phyloP scores from a whole-genome alignment of 495 filamentous ascomycete species.

The Pseudomonodictys pantanalensis region DNA sequence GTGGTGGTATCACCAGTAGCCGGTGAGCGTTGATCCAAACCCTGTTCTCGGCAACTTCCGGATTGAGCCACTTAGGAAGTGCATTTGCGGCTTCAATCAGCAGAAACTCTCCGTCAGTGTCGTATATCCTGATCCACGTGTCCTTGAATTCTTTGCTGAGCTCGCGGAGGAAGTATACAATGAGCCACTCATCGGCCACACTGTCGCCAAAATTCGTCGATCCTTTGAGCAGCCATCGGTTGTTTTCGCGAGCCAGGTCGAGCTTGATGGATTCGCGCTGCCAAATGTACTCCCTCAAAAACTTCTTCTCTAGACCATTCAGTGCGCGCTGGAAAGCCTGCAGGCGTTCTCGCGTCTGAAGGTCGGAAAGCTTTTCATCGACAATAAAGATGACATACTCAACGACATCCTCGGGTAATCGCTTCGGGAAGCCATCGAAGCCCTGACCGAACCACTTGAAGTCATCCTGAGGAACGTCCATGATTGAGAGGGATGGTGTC shows the following conservation, averaged over 20 bases:
- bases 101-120: slow-evolving; percentile 92
- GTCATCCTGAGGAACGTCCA: slow-evolving; percentile 35
- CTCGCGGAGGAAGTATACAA: slow-evolving; percentile 86
- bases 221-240: slow-evolving; percentile 57
- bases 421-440: slow-evolving; percentile 66
- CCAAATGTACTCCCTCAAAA: slow-evolving; percentile 89
- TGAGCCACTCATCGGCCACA: slow-evolving; percentile 94
- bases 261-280: slow-evolving; percentile 77
- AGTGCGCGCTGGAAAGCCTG: slow-evolving; percentile 69
- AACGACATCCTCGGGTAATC: slow-evolving; percentile 79
- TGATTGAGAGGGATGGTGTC: not conserved
- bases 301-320: slow-evolving; percentile 55
- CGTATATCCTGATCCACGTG: slow-evolving; percentile 77
- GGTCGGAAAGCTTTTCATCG: slow-evolving; percentile 48
- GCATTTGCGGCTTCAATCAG: slow-evolving; percentile 89
- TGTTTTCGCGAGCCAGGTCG: slow-evolving; percentile 58
- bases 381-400: slow-evolving; percentile 81
- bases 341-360: slow-evolving; percentile 58
- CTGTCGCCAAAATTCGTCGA: slow-evolving; percentile 85
- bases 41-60: slow-evolving; percentile 81
- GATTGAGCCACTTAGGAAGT: slow-evolving; percentile 86
- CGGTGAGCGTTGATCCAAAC: slow-evolving; percentile 60
- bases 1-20: slow-evolving; percentile 68
- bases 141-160: slow-evolving; percentile 69
- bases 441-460: slow-evolving; percentile 51